phyloP scores from a whole-genome alignment of 2,329 filamentous ascomycete genomes.

The Fusarium sterilihyphosum region DNA sequence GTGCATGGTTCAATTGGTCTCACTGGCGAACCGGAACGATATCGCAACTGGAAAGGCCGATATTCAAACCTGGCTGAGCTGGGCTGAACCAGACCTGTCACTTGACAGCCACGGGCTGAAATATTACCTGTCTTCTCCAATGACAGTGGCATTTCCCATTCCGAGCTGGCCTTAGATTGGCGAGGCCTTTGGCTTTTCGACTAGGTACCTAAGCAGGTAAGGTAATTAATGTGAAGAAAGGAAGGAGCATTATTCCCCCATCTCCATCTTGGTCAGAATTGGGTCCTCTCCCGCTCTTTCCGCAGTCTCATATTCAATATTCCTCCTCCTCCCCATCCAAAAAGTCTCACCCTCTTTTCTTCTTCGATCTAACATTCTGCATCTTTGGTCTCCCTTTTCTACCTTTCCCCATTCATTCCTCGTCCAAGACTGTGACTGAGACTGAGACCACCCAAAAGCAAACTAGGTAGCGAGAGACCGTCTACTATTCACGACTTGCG shows the following conservation, averaged over 20 bases:
- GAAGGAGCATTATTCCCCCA: slow-evolving; percentile 24
- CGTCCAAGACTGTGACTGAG: slow-evolving; percentile 14
- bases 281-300: slow-evolving; percentile 30
- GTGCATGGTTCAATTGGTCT: slow-evolving; percentile 27
- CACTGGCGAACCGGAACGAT: slow-evolving; percentile 17
- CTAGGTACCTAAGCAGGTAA: slow-evolving; percentile 9
- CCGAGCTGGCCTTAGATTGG: slow-evolving; percentile 23
- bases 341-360: slow-evolving; percentile 9
- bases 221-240: slow-evolving; percentile 27
- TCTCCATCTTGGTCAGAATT: slow-evolving; percentile 28
- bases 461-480: slow-evolving; percentile 1
- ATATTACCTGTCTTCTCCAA: slow-evolving; percentile 13
- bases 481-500: neutral
- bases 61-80: slow-evolving; percentile 9
- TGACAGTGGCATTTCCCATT: slow-evolving; percentile 13
- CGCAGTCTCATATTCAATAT: slow-evolving; percentile 21
- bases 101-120: neutral
- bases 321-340: slow-evolving; percentile 4
- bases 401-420: slow-evolving; percentile 19
- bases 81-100: neutral
- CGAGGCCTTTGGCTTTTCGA: slow-evolving; percentile 8
- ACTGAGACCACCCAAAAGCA: slow-evolving; percentile 20
- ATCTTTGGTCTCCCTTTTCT: slow-evolving; percentile 1
- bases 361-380: slow-evolving; percentile 10
- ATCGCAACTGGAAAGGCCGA: slow-evolving; percentile 22